Conservation (phyloP, 768 basidiomycete species). For the Russula vinacea region DNA sequence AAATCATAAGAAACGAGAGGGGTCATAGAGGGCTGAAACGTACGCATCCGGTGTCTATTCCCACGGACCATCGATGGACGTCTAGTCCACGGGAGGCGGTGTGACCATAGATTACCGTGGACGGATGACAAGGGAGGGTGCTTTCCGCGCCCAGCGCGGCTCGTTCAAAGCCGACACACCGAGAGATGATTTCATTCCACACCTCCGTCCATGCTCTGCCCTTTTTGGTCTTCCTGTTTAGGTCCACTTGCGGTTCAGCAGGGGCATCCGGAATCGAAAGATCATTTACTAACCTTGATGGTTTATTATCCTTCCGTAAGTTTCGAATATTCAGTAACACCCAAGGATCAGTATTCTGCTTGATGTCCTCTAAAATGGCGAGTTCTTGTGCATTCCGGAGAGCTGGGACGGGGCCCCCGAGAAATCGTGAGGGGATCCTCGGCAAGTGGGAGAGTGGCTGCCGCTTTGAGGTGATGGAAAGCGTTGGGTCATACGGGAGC, state of each 20-base stretch:
- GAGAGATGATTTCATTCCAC: slow-evolving; percentile 68
- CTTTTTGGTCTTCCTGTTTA: slow-evolving; percentile 36
- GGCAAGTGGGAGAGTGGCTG: slow-evolving; percentile 59
- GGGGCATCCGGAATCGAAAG: not conserved
- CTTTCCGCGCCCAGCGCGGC: slow-evolving; percentile 32
- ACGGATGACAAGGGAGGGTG: slow-evolving; percentile 60
- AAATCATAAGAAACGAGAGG: slow-evolving; percentile 13
- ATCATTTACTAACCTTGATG: slow-evolving; percentile 38
- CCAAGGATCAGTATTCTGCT: slow-evolving; percentile 79
- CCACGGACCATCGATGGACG: slow-evolving; percentile 77
- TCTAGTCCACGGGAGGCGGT: slow-evolving; percentile 77
- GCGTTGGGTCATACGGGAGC: slow-evolving; percentile 65
- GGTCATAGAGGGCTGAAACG: slow-evolving; percentile 35
- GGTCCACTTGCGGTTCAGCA: not conserved
- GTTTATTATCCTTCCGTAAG: slow-evolving; percentile 41
- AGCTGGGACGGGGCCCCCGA: slow-evolving; percentile 21
- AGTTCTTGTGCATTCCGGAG: slow-evolving; percentile 64
- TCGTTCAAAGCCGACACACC: slow-evolving; percentile 50
- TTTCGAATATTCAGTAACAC: slow-evolving; percentile 68
- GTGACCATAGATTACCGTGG: slow-evolving; percentile 86
- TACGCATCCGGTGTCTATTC: slow-evolving; percentile 86
- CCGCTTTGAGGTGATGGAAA: slow-evolving; percentile 44
- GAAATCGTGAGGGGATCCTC: slow-evolving; percentile 4
- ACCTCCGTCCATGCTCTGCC: slow-evolving; percentile 74
- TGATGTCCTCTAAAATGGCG: slow-evolving; percentile 60